Evolutionary conservation across 352 stramenopile species (phyloP), one percentile per base, ranked within the genome.

Genomic region (Albugo laibachii): DNA sequence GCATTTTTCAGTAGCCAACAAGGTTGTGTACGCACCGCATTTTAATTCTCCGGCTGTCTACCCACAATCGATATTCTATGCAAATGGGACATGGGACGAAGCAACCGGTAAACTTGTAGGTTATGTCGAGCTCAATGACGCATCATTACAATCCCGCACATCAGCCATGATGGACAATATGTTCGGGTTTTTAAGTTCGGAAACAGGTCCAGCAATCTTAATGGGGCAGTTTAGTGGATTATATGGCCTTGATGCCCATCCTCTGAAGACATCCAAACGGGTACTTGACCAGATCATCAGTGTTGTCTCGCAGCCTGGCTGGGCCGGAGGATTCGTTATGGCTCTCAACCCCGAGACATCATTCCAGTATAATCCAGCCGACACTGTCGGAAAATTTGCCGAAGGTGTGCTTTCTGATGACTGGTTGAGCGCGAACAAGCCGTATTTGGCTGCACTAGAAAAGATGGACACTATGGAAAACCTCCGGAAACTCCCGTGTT

Each of bases 281-380:
- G 56, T 45, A 34, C 65, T 59, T 13, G 49, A 69, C 16, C 59
- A 58, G 24, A 52, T 53, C 14, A 64, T 69, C 34, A 45, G 63
- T 15, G 49, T 58, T 24, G 49, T 64, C 16, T 62, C 56, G 40
- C 18, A 69, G 15, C 52, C 51, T 0, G 61, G 61, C 12, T 69
- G 56, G 41, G 48, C 58, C 14, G 61, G 61, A 1, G 61, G 61
- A 4, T 69, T 62, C 15, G 35, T 69, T 10, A 66, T 58, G 61
- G 53, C 55, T 14, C 36, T 69, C 10, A 69, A 69, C 21, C 61
- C 61, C 10, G 61, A 69, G 50, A 62, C 49, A 37, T 56, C 48
- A 24, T 69, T 66, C 48, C 61, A 69, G 34, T 69, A 54, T 49
- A 69, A 69, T 41, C 61, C 61, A 18, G 57, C 58, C 5, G 55